Evolutionary conservation across 208 protist genomes (phyloP).

Genomic region (Trypanosoma conorhini): DNA sequence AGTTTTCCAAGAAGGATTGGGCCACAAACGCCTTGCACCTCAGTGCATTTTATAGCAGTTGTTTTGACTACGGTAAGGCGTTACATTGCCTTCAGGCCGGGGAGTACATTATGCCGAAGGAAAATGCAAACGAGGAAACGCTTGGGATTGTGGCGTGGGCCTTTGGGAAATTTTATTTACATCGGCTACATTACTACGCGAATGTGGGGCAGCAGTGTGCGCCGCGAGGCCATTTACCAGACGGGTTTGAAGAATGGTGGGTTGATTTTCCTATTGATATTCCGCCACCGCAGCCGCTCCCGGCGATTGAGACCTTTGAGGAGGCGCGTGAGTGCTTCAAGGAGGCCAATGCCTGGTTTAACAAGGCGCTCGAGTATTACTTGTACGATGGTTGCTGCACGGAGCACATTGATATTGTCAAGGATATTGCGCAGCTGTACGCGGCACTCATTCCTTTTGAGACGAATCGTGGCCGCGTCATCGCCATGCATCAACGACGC

Average conservation of each 20-base stretch:
- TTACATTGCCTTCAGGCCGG: slow-evolving; percentile 84
- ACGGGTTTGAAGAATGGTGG: slow-evolving; percentile 53
- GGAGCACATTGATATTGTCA: slow-evolving; percentile 76
- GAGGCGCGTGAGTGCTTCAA: slow-evolving; percentile 81
- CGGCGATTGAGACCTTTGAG: slow-evolving; percentile 59
- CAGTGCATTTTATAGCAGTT: slow-evolving; percentile 72
- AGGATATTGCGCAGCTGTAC: slow-evolving; percentile 73
- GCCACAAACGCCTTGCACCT: slow-evolving; percentile 85
- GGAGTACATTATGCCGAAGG: slow-evolving; percentile 70
- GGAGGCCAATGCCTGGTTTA: slow-evolving; percentile 56
- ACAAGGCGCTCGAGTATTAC: slow-evolving; percentile 74
- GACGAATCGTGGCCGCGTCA: slow-evolving; percentile 45
- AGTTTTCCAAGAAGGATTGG: slow-evolving; percentile 82
- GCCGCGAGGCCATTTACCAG: slow-evolving; percentile 16
- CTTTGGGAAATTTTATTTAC: slow-evolving; percentile 74
- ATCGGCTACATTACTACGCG: slow-evolving; percentile 71
- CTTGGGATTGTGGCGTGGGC: slow-evolving; percentile 66
- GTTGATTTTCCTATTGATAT: slow-evolving; percentile 70
- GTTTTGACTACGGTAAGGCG: slow-evolving; percentile 70
- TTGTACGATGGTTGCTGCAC: slow-evolving; percentile 85
- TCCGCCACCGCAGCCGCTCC: slow-evolving; percentile 30
- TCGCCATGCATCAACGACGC: slow-evolving; percentile 81
- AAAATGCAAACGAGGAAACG: slow-evolving; percentile 52
- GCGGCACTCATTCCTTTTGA: slow-evolving; percentile 66
- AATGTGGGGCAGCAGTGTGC: slow-evolving; percentile 2